Percentiles rank a stretch among this genome's conserved stretches.
Evolutionary conservation across 2,329 filamentous ascomycete species (phyloP).

Genomic region (Aspergillus unguis): DNA sequence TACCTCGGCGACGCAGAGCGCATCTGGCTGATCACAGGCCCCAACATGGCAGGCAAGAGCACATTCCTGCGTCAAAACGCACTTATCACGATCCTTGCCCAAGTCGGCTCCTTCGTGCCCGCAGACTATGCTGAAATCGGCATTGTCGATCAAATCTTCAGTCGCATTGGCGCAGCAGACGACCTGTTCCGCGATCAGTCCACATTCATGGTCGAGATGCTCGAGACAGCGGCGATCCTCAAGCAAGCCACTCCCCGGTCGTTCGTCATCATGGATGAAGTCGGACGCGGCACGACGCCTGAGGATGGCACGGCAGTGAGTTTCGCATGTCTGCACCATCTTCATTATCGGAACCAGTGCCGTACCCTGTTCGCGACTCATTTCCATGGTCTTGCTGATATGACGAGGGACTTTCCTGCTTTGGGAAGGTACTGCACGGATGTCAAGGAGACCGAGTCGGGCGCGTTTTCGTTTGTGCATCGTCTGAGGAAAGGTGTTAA

Average conservation of each 20-base stretch:
- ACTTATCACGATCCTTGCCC: conserved; percentile 86
- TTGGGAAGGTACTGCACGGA: conserved; percentile 86
- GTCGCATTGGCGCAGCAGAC: conserved; percentile 87
- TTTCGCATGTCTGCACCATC: conserved; percentile 80
- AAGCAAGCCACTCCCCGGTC: conserved; percentile 76
- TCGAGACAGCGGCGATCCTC: conserved; percentile 89
- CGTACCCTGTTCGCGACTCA: conserved; percentile 91
- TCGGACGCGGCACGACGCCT: conserved; percentile 89
- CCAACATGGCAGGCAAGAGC: conserved; percentile 99
- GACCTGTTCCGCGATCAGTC: conserved; percentile 93
- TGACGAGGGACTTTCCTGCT: conserved; percentile 58
- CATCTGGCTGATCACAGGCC: conserved; percentile 68
- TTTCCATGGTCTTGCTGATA: conserved; percentile 80
- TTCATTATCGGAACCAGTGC: conserved; percentile 73
- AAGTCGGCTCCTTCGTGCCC: conserved; percentile 89
- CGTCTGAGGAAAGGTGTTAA: conserved; percentile 78
- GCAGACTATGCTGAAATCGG: conserved; percentile 82
- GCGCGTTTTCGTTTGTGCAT: conserved; percentile 80
- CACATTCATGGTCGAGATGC: conserved; percentile 99
- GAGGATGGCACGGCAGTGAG: conserved; percentile 88
- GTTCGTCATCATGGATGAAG: conserved; percentile 98
- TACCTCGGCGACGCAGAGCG: conserved; percentile 72
- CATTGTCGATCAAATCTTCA: conserved; percentile 94
- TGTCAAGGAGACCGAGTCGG: conserved; percentile 68
- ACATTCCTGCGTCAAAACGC: conserved; percentile 96